Base-by-base conservation (phyloP, 2,329 filamentous ascomycete genomes). In the Salinomyces thailandicus region DNA sequence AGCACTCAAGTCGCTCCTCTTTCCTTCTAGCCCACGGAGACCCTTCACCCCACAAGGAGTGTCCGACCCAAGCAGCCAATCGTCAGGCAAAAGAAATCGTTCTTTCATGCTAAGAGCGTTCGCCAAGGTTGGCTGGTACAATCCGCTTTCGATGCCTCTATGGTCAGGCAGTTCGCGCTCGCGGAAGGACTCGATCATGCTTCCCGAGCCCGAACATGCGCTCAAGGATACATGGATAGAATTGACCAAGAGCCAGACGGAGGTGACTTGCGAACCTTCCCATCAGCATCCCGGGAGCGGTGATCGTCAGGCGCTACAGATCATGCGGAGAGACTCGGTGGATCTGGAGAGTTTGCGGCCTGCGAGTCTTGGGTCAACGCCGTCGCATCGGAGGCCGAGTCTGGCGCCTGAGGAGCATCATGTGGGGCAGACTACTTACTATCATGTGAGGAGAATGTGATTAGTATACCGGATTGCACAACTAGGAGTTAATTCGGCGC, bases 1-100 rank as follows among this genome's bases (percentile, higher is more conserved):
- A n/a, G 35, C 35, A 2, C 24, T 36, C 17, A 36, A 36, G 35
- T 22, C 31, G 11, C 11, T 36, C 13, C 12, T n/a, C 12, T 17
- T 18, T 16, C 12, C 8, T 17, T 8, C 5, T 7, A 36, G 26
- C 18, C 18, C 11, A 17, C n/a, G 24, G 24, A 3, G 18, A 16
- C 18, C 16, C 12, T 24, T 35, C 26, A n/a, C n/a, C n/a, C n/a
- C n/a, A 11, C n/a, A 11, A 12, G 17, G 8, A 5, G 14, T 11
- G 9, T 26, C 22, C 9, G 22, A n/a, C 22, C 22, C 22, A 26
- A 26, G 22, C 22, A 26, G 22, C 22, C 22, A 26, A 26, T n/a
- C 9, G n/a, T 8, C 22, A 8, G 22, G 9, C 22, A 26, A 26
- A 26, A n/a, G n/a, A n/a, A 26, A n/a, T n/a, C 22, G n/a, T n/a